These are phyloP conservation scores for Carallia pectinifolia DNA, from an alignment of 345 rosid species.

Conservation along the genomic window DNA sequence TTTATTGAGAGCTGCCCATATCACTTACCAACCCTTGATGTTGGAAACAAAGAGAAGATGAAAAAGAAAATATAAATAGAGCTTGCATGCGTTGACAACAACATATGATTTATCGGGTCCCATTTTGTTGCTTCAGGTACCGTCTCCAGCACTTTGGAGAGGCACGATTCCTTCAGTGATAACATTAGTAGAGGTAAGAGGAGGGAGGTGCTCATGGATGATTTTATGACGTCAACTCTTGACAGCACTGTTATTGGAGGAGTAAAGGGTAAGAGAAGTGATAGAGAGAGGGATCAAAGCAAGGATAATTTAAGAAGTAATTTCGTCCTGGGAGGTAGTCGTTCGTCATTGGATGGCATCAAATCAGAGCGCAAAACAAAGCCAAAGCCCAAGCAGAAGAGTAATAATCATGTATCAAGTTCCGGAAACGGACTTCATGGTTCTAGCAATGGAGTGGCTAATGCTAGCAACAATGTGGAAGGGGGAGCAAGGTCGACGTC, in stretches of 20 bases:
- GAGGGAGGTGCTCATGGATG: slow-evolving; percentile 68
- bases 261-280: slow-evolving; percentile 51
- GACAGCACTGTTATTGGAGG: slow-evolving; percentile 43
- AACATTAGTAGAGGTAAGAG: slow-evolving; percentile 29
- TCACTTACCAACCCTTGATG: too few species aligned
- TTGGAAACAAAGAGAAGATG: not conserved
- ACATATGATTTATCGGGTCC: slow-evolving; percentile 1
- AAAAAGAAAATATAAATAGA: not conserved
- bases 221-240: slow-evolving; percentile 52
- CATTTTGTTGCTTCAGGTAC: slow-evolving; percentile 54
- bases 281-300: slow-evolving; percentile 42
- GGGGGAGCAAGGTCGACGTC: slow-evolving; percentile 18
- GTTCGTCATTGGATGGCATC: slow-evolving; percentile 20
- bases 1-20: too few species aligned
- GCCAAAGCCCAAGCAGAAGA: slow-evolving; percentile 63
- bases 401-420: slow-evolving; percentile 31
- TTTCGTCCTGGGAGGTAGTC: slow-evolving; percentile 26
- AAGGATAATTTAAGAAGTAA: slow-evolving; percentile 35
- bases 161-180: slow-evolving; percentile 30
- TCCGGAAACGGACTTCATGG: slow-evolving; percentile 30
- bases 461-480: slow-evolving; percentile 15
- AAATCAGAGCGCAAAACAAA: slow-evolving; percentile 44
- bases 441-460: slow-evolving; percentile 12
- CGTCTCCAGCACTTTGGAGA: slow-evolving; percentile 52
- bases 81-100: not conserved